Evolutionary conservation across 768 basidiomycete genomes (phyloP).

Genomic region (Termitomyces titanicus): DNA sequence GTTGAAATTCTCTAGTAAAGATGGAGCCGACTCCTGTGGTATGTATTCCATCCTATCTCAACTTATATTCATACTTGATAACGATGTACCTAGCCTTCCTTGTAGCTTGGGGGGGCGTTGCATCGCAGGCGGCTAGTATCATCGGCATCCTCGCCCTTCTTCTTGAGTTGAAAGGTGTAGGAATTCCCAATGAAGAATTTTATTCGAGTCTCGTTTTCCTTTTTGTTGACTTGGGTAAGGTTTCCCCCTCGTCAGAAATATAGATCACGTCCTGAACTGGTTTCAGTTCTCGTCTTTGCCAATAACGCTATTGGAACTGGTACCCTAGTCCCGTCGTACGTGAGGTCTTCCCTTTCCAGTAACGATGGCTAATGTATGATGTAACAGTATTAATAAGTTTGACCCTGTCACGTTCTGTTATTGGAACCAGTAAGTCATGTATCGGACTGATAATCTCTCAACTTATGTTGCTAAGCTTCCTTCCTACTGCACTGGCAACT

Average conservation of each 20-base stretch:
- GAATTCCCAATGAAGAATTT: conserved; percentile 7
- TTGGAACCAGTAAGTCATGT: conserved; percentile 10
- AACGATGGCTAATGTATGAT: not conserved
- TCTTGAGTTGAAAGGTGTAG: conserved; percentile 10
- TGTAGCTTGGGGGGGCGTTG: conserved; percentile 15
- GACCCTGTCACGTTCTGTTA: conserved; percentile 13
- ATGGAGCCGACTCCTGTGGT: conserved; percentile 12
- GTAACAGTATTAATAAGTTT: no score
- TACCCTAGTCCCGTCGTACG: not conserved
- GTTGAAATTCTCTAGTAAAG: conserved; percentile 2
- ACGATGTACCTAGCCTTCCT: conserved; percentile 8
- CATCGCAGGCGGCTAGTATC: conserved; percentile 12
- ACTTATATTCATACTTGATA: not conserved
- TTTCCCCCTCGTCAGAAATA: no score
- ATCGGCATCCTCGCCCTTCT: conserved; percentile 10
- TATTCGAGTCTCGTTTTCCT: conserved; percentile 4
- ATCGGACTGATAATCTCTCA: not conserved
- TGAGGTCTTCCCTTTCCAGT: not conserved
- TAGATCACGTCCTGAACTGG: not conserved
- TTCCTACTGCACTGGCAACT: conserved; percentile 11
- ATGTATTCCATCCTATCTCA: not conserved
- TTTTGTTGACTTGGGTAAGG: conserved; percentile 9
- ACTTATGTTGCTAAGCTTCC: conserved; percentile 2
- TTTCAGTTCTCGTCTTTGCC: conserved; percentile 10
- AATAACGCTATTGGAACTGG: conserved; percentile 14